phyloP scores from a whole-genome alignment of 1,284 basidiomycete genomes.

The Malassezia japonica region DNA sequence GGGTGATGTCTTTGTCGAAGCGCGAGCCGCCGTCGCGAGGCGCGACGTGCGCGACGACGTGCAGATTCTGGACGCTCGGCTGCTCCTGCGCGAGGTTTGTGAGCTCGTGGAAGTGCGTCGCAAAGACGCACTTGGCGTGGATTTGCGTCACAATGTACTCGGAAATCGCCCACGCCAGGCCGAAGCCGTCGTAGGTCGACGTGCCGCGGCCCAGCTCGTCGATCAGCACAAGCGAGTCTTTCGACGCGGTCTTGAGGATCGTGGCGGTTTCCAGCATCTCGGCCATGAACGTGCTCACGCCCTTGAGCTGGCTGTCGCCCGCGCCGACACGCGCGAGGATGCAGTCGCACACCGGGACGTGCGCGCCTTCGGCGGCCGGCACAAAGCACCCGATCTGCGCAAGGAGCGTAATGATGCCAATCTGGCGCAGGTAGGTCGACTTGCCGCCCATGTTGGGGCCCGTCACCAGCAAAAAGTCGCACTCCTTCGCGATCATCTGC shows the following conservation, averaged over 20 bases:
- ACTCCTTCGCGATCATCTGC: conserved; percentile 67
- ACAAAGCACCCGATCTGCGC: conserved; percentile 92
- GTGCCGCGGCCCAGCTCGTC: conserved; percentile 98
- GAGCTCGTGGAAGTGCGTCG: conserved; percentile 95
- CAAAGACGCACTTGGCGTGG: conserved; percentile 68
- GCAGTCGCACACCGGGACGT: conserved; percentile 87
- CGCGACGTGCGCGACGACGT: conserved; percentile 87
- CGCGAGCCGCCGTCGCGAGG: conserved; percentile 49
- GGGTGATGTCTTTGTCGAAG: conserved; percentile 59
- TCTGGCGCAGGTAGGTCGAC: conserved; percentile 52
- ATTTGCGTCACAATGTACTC: conserved; percentile 89
- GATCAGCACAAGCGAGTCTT: conserved; percentile 90
- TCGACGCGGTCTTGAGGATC: conserved; percentile 77
- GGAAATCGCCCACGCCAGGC: conserved; percentile 95
- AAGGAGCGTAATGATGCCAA: conserved; percentile 88
- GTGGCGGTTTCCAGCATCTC: conserved; percentile 98
- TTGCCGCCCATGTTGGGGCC: conserved; percentile 41
- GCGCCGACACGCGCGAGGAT: conserved; percentile 92
- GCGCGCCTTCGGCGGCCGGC: conserved; percentile 59
- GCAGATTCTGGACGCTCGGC: conserved; percentile 79
- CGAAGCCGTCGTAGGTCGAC: conserved; percentile 96
- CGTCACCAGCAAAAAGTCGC: conserved; percentile 81
- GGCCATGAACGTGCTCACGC: conserved; percentile 97
- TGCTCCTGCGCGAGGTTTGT: conserved; percentile 81
- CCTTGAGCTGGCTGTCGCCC: conserved; percentile 92